Conservation (phyloP, 2,329 filamentous ascomycete species). For the Daldinia sp. region DNA sequence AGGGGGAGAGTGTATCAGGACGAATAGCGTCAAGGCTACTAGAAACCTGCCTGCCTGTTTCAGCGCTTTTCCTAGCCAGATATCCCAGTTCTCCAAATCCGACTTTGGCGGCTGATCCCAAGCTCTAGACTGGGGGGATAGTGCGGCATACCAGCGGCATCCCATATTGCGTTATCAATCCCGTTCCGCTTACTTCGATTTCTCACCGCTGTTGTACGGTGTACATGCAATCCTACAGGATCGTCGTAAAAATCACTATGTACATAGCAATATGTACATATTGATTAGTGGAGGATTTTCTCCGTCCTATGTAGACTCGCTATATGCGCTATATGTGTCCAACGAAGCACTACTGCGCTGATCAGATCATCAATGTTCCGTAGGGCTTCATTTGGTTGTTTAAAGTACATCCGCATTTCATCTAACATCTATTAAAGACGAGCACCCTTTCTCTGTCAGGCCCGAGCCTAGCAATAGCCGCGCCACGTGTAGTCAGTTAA, state of each 20-base stretch:
- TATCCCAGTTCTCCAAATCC: conserved; percentile 36
- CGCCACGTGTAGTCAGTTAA: conserved; percentile 35
- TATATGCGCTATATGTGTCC: conserved; percentile 15
- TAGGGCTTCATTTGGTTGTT: conserved; percentile 22
- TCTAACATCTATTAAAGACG: conserved; percentile 6
- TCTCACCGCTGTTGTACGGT: conserved; percentile 38
- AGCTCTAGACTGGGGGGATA: conserved; percentile 40
- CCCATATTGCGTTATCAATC: conserved; percentile 41
- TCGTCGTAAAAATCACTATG: conserved; percentile 25
- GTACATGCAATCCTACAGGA: conserved; percentile 34
- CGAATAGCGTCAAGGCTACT: conserved; percentile 37
- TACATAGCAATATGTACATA: conserved; percentile 7
- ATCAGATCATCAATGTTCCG: conserved; percentile 29
- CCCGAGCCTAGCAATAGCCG: conserved; percentile 29
- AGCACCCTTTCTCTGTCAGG: conserved; percentile 24
- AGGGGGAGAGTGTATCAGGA: conserved; percentile 26
- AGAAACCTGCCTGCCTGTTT: conserved; percentile 44
- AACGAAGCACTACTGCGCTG: conserved; percentile 25
- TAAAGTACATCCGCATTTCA: neutral
- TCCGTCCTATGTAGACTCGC: conserved; percentile 26
- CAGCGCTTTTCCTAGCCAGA: conserved; percentile 31
- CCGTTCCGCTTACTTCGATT: conserved; percentile 30
- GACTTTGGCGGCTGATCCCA: conserved; percentile 36
- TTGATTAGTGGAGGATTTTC: conserved; percentile 35
- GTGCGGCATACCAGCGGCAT: conserved; percentile 24